Base-by-base conservation (phyloP, 805 yeast species). In the Candida ipomoeae region DNA sequence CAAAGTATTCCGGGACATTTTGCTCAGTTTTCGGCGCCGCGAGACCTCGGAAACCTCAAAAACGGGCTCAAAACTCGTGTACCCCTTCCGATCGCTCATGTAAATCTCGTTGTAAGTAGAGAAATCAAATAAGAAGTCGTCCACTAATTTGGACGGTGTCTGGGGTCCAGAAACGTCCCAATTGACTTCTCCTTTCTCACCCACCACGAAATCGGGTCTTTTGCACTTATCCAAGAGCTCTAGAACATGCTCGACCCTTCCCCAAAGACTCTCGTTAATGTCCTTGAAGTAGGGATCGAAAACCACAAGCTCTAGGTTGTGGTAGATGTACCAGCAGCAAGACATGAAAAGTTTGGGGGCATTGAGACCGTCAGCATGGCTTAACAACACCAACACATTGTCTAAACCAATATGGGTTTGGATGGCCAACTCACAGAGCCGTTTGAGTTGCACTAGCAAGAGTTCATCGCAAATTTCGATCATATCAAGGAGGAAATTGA, bases 311-410 rank as follows among this genome's bases (percentile, higher is more conserved):
- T 83, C 89, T 49, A 87, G 67, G 62, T 89, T 88, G 55, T 79
- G 75, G 55, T 79, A 82, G 11, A 88, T 71, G 56, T 79, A 86
- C 84, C 89, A 83, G 23, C 84, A 68, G 61, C 96, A 81, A 48
- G 80, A 78, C 45, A 75, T 73, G 52, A 81, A 73, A 35, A 90
- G 64, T 55, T 83, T 79, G 11, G 66, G 62, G 6, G 89, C 86
- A 18, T 75, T 65, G 43, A 76, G 67, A 17, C 67, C 58, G 42
- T 75, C 75, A 0, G 95, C 77, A 58, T 83, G 83, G 11, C 75
- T 67, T 13, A 87, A 60, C 13, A 89, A 60, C 0, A 75, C 51
- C 11, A 81, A 67, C 0, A 85, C 88, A 58, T 86, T 87, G 17
- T 85, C 87, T 10, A 81, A 66, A 20, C 63, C 66, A 17, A 85